These are phyloP conservation scores for Cardamine resedifolia DNA, from an alignment of 345 rosid species.

Conservation along the genomic window DNA sequence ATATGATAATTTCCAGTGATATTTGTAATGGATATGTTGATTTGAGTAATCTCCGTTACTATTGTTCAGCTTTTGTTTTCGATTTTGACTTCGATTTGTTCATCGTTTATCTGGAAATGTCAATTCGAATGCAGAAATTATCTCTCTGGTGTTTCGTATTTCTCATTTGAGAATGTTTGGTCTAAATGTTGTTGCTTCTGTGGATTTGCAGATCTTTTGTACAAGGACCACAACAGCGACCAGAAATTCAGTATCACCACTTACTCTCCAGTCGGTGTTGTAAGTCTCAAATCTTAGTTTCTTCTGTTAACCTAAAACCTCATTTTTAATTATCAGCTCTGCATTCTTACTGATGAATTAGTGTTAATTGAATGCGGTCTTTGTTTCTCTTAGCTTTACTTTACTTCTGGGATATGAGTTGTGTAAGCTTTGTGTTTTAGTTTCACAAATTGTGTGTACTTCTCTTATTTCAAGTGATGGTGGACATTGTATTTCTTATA, in stretches of 20 bases:
- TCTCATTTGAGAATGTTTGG: neutral
- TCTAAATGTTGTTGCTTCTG: slow-evolving; percentile 13
- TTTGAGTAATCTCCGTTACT: neutral
- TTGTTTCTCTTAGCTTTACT: neutral
- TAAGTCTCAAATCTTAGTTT: slow-evolving; percentile 39
- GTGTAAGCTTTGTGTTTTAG: neutral
- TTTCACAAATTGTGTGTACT: neutral
- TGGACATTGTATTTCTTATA: neutral
- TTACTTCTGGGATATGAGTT: neutral
- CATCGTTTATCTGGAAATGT: neutral
- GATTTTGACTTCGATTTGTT: neutral
- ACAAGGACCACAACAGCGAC: slow-evolving; percentile 86
- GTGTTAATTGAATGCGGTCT: neutral
- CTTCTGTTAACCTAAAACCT: neutral
- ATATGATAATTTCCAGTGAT: neutral
- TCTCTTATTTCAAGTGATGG: neutral
- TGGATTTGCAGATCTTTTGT: slow-evolving; percentile 65
- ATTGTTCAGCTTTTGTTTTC: neutral
- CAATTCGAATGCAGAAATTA: neutral
- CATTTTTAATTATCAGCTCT: neutral
- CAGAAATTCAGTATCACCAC: slow-evolving; percentile 90
- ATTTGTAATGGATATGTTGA: neutral
- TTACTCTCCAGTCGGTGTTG: slow-evolving; percentile 69
- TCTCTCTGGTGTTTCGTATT: neutral
- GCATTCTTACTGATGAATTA: neutral